Percentiles rank a stretch among this genome's conserved stretches.
Evolutionary conservation across 441 rosid genomes (phyloP).

Genomic region (Adansonia gregorii): DNA sequence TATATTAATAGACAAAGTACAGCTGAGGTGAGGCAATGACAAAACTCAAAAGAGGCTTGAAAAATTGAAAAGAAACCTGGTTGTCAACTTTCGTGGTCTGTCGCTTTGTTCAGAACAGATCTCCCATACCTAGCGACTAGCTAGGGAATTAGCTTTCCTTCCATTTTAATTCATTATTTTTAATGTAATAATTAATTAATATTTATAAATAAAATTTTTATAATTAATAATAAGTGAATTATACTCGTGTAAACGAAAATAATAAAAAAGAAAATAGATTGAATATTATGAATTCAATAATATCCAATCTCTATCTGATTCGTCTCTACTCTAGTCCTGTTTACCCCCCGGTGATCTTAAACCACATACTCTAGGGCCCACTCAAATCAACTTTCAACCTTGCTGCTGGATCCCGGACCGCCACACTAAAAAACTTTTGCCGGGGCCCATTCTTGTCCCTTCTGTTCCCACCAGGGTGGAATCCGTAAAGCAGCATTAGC

Average conservation of each 20-base stretch:
- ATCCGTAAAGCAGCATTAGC: neutral
- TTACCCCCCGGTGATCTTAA: neutral
- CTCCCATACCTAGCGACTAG: neutral
- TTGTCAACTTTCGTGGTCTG: neutral
- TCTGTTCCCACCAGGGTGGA: neutral
- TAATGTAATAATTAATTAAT: too few relatives aligned
- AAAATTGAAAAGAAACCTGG: neutral
- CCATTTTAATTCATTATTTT: too few relatives aligned
- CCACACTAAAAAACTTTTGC: neutral
- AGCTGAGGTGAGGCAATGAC: neutral
- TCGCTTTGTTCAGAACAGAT: neutral
- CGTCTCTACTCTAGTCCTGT: too few relatives aligned
- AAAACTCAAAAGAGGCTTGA: neutral
- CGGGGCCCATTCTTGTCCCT: neutral
- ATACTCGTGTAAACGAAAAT: too few relatives aligned
- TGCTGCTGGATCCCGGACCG: conserved; percentile 15
- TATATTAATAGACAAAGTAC: neutral
- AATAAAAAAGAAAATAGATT: too few relatives aligned
- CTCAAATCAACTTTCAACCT: conserved; percentile 9
- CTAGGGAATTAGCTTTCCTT: too few relatives aligned
- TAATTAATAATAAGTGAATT: too few relatives aligned
- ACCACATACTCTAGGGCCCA: conserved; percentile 30
- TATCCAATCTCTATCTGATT: too few relatives aligned
- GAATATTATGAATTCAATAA: too few relatives aligned
- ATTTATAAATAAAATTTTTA: too few relatives aligned